Base-by-base conservation (phyloP, 495 filamentous ascomycete species). In the Xanthoparmelia taractica region DNA sequence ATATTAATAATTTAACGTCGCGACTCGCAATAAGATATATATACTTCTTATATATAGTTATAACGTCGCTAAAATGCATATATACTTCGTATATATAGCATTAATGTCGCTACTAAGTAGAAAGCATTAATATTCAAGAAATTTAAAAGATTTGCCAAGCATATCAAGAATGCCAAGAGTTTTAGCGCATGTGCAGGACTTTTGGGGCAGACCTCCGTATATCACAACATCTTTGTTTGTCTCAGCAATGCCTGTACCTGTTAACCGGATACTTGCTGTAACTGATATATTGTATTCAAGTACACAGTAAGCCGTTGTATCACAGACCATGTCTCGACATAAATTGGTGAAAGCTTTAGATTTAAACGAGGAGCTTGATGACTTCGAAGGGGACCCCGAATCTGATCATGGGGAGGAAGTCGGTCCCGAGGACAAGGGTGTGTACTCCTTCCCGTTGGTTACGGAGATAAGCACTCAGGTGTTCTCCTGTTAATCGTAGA, bases 401-500 rank as follows among this genome's bases (percentile, higher is more conserved):
- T 73, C 72, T 37, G 74, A 75, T 31, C 74, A 80, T 52, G 64
- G 60, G 58, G 59, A 67, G 68, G 83, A 82, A 59, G 70, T 88
- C 59, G 84, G 77, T 57, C 73, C 81, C 38, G 84, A 87, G 61
- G 86, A 90, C 70, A 76, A 75, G 79, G 78, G 83, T 84, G 77
- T 20, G 2, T 23, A 38, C 25, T 50, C 33, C 54, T 52, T 34
- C 57, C 47, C 48, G 20, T 17, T 13, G 20, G 1, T 15, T 17
- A 10, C 29, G 17, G 27, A 54, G 55, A 38, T 31, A 8, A 23
- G 55, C 8, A 37, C 25, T 34, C 64, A 65, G 66, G 61, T 55
- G 48, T 58, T 50, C 29, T 59, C 34, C 15, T 48, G 50, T 59
- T 57, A 58, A 60, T 66, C 73, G 67, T 43, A 29, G 41, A 70